phyloP scores from a whole-genome alignment of 345 rosid species.

The Schrenkiella parvula region DNA sequence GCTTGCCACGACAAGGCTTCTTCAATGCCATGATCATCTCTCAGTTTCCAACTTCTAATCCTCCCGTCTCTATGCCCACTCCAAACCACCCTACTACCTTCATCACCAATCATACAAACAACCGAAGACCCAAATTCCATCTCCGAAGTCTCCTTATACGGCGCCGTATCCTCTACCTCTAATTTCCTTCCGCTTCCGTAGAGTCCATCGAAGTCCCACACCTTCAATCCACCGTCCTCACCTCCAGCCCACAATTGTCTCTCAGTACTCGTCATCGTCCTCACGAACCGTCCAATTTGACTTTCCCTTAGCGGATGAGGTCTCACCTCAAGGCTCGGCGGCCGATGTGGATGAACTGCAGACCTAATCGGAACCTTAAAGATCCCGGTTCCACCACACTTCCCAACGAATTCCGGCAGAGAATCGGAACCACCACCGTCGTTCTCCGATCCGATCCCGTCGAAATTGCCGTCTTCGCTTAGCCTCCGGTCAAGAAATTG shows the following conservation, averaged over 20 bases:
- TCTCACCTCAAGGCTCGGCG: constrained; percentile 73
- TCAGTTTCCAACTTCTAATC: constrained; percentile 73
- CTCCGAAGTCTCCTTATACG: constrained; percentile 56
- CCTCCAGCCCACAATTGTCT: constrained; percentile 78
- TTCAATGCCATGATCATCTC: constrained; percentile 31
- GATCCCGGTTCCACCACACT: constrained; percentile 52
- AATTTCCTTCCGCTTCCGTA: constrained; percentile 46
- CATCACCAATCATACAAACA: constrained; percentile 70
- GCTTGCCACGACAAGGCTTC: constrained; percentile 84
- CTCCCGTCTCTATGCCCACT: constrained; percentile 90
- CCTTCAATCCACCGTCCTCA: constrained; percentile 69
- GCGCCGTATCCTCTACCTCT: constrained; percentile 67
- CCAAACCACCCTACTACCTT: constrained; percentile 68
- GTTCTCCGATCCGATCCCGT: constrained; percentile 15
- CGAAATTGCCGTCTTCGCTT: constrained; percentile 23
- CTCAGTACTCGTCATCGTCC: constrained; percentile 64
- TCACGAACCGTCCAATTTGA: constrained; percentile 64
- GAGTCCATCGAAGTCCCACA: constrained; percentile 63
- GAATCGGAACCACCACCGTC: constrained; percentile 9
- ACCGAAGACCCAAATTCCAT: constrained; percentile 43
- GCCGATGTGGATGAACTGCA: constrained; percentile 74
- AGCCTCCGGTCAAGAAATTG: constrained; percentile 85
- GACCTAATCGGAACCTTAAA: constrained; percentile 66
- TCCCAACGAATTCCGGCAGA: constrained; percentile 57
- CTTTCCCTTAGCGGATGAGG: constrained; percentile 88